Conservation (phyloP, 768 basidiomycete species). For the Psilocybe subaeruginosa region DNA sequence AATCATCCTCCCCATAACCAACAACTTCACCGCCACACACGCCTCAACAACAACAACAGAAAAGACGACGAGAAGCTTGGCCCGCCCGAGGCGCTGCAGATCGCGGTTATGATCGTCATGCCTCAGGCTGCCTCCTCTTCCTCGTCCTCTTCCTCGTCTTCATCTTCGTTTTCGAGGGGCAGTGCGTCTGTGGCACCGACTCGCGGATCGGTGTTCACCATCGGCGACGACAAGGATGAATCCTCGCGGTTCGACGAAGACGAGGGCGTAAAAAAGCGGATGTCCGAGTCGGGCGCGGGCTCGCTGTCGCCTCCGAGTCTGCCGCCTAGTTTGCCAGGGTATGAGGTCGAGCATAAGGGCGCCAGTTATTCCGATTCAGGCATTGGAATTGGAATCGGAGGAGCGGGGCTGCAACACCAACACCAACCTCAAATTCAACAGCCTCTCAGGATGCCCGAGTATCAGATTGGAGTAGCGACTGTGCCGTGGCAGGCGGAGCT, state of each 20-base stretch:
- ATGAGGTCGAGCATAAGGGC: background rate
- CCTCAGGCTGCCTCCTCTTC: background rate
- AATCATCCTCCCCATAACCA: background rate
- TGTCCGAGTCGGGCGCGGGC: background rate
- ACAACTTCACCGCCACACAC: background rate
- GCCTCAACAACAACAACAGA: background rate
- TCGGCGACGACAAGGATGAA: background rate
- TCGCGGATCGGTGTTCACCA: background rate
- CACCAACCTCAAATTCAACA: too few relatives aligned
- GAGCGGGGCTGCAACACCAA: background rate
- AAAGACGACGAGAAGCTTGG: background rate
- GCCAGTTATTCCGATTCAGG: background rate
- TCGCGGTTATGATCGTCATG: conserved; percentile 52
- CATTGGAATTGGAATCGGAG: background rate
- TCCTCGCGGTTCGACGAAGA: background rate
- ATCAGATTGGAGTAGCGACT: conserved; percentile 47
- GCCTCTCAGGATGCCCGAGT: conserved; percentile 28
- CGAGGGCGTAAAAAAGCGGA: background rate
- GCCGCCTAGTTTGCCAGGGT: background rate
- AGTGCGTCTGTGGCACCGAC: background rate
- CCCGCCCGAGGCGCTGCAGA: conserved; percentile 27
- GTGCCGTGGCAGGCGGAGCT: conserved; percentile 33
- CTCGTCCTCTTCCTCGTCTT: background rate
- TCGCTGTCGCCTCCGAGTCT: too few relatives aligned
- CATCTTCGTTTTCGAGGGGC: background rate